Percentiles rank a stretch among this genome's conserved stretches.
Evolutionary conservation across 139 green algal genomes (phyloP).

Genomic region (Gonium pectorale): DNA sequence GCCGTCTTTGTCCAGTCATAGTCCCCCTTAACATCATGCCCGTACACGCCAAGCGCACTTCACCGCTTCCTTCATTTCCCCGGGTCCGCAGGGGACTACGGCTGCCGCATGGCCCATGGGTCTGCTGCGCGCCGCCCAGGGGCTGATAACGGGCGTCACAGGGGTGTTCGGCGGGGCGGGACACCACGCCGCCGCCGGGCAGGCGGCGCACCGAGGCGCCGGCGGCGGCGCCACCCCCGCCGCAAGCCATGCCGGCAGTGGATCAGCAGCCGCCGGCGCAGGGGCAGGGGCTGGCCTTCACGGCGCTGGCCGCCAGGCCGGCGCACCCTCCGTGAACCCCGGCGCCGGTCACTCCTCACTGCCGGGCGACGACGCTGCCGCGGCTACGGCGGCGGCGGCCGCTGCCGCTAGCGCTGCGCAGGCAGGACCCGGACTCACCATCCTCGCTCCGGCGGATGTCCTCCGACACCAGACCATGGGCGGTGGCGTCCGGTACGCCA

Average conservation of each 20-base stretch:
- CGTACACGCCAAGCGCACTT: not conserved
- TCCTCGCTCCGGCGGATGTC: slow-evolving; percentile 7
- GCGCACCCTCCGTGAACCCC: slow-evolving; percentile 19
- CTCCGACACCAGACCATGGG: slow-evolving; percentile 2
- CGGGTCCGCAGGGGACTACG: too few relatives aligned
- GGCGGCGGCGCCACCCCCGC: not conserved
- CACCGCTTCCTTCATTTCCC: too few relatives aligned
- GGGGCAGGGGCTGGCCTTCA: too few relatives aligned
- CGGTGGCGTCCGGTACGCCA: slow-evolving; percentile 25
- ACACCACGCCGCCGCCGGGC: not conserved
- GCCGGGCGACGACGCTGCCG: not conserved
- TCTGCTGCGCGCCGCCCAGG: slow-evolving; percentile 15
- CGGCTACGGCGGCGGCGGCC: not conserved
- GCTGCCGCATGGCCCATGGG: not conserved
- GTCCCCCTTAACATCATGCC: not conserved
- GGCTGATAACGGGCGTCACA: slow-evolving; percentile 28
- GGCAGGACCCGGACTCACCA: not conserved
- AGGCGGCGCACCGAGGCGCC: not conserved
- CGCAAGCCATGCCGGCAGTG: not conserved
- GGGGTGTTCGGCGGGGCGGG: slow-evolving; percentile 2
- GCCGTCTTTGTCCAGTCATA: too few relatives aligned
- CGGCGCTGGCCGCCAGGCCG: too few relatives aligned
- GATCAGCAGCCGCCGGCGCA: not conserved
- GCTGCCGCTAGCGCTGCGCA: not conserved
- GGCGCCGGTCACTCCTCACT: not conserved